Evolutionary conservation across 208 protist genomes (phyloP).

Genomic region (Tritrichomonas musculus): DNA sequence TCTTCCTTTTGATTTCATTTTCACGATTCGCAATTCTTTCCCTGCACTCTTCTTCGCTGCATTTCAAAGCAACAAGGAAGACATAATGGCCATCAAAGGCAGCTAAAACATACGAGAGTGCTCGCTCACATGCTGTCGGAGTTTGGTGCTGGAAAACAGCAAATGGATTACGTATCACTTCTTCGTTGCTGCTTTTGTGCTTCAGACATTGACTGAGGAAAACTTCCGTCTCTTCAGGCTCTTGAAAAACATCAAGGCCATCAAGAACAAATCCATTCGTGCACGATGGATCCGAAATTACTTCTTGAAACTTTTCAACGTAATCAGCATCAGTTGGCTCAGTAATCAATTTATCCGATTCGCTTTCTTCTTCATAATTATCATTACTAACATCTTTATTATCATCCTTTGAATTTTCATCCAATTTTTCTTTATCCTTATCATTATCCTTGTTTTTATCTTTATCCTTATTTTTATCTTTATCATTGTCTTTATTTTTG

Average conservation of each 20-base stretch:
- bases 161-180: background rate
- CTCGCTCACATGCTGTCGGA: background rate
- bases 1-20: background rate
- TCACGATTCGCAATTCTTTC: background rate
- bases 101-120: background rate
- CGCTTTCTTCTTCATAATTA: no score
- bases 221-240: background rate
- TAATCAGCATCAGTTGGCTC: background rate
- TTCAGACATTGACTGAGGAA: background rate
- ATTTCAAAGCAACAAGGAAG: background rate
- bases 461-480: no score
- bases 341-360: no score
- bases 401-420: no score
- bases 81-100: background rate
- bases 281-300: background rate
- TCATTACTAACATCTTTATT: no score
- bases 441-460: no score
- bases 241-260: background rate
- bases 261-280: conserved; percentile 2
- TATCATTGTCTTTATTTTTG: no score
- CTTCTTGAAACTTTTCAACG: background rate
- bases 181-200: background rate
- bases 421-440: no score
- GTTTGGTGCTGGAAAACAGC: background rate
- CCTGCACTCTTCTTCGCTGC: background rate